Conservation (phyloP, 2,329 filamentous ascomycete genomes). For the Trichoderma guizhouense region DNA sequence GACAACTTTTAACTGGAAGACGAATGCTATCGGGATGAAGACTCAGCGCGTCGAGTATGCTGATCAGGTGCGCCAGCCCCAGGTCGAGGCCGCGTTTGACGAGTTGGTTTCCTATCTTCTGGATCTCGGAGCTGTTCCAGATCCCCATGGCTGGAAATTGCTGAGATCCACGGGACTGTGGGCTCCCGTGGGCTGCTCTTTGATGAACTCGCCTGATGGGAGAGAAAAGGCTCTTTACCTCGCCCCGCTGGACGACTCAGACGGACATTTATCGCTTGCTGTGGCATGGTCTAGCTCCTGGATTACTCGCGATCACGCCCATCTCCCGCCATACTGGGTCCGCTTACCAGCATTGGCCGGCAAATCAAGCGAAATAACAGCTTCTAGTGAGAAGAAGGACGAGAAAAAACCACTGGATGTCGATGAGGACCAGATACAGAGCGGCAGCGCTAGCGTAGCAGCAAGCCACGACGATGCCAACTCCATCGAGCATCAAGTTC, state of each 20-base stretch:
- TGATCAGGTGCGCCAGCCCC: conserved; percentile 51
- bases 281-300: conserved; percentile 55
- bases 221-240: conserved; percentile 49
- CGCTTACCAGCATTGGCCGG: conserved; percentile 38
- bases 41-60: conserved; percentile 63
- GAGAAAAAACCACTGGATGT: conserved; percentile 1
- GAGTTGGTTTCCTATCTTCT: conserved; percentile 60
- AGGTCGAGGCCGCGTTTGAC: conserved; percentile 54
- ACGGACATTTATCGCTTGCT: conserved; percentile 56
- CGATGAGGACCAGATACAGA: conserved; percentile 4
- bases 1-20: conserved; percentile 65
- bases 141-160: conserved; percentile 56
- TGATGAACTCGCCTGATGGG: conserved; percentile 53
- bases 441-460: neutral
- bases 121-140: conserved; percentile 60
- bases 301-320: conserved; percentile 49
- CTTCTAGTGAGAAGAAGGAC: neutral
- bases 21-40: conserved; percentile 58
- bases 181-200: conserved; percentile 56
- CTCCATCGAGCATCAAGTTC: conserved; percentile 33
- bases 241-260: conserved; percentile 56
- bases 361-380: neutral
- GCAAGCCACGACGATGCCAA: conserved; percentile 28
- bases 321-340: conserved; percentile 60
- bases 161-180: conserved; percentile 56